phyloP scores from a whole-genome alignment of 805 yeast genomes.

The Candida maesae region DNA sequence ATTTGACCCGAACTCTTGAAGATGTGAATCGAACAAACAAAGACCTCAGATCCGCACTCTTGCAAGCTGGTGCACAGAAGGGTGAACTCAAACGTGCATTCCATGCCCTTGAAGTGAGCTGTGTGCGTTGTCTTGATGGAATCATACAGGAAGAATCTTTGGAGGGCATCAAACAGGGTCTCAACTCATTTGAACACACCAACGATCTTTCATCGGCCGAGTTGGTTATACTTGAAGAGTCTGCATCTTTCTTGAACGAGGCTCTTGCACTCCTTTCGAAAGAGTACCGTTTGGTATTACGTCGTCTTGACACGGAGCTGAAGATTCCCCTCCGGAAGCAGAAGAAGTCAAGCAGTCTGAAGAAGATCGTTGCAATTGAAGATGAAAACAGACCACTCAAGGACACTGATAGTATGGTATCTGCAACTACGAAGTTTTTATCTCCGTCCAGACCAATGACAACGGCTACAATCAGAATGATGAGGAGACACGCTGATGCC shows the following conservation, averaged over 20 bases:
- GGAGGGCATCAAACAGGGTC: slow-evolving; percentile 11
- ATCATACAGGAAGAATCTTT: slow-evolving; percentile 13
- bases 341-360: slow-evolving; percentile 1
- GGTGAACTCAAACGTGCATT: slow-evolving; percentile 10
- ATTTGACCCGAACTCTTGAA: slow-evolving; percentile 6
- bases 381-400: neutral
- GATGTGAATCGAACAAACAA: slow-evolving; percentile 5
- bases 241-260: slow-evolving; percentile 11
- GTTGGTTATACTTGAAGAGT: slow-evolving; percentile 8
- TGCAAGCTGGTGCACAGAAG: slow-evolving; percentile 9
- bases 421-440: neutral
- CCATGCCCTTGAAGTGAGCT: slow-evolving; percentile 13
- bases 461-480: slow-evolving; percentile 1
- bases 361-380: slow-evolving; percentile 4
- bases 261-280: slow-evolving; percentile 11
- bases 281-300: slow-evolving; percentile 9
- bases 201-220: slow-evolving; percentile 7
- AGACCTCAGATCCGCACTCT: slow-evolving; percentile 8
- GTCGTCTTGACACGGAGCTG: slow-evolving; percentile 4
- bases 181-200: slow-evolving; percentile 3
- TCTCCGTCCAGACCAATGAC: slow-evolving; percentile 9
- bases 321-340: slow-evolving; percentile 8
- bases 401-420: slow-evolving; percentile 1
- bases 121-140: slow-evolving; percentile 15
- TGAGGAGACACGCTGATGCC: slow-evolving; percentile 6